Evolutionary conservation across 768 basidiomycete genomes (phyloP), one percentile per base, ranked within the genome.

Genomic region (Clavulina sp.): DNA sequence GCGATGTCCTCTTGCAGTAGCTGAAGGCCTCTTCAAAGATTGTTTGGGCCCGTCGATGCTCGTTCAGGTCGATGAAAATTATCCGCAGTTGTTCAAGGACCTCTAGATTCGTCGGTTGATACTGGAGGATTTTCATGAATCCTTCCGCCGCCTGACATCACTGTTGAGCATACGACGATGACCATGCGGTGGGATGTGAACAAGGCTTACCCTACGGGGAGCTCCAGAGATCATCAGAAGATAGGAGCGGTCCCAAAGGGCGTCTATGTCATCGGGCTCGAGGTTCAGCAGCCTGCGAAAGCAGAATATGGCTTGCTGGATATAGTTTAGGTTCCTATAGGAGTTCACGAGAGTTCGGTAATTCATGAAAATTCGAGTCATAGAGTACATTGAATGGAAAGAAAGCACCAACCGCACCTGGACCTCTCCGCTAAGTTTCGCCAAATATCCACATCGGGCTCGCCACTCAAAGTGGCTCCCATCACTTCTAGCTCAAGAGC

Each of bases 291-390:
- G 76, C 61, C 95, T 92, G 0, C 81, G 72, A 61, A 84, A 86
- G 61, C 93, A 97, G 61, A 96, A 96, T 32, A 95, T 63, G 2
- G 88, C 86, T 64, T 96, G 89, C 53, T 89, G 83, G 41, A 77
- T 73, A 54, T 77, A 78, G 1, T 82, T 84, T 24, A 78, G 62
- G 13, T 77, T 77, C 57, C 87, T 80, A 54, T 0, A 48, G 7
- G 32, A n/a, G n/a, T n/a, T n/a, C n/a, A n/a, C n/a, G n/a, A n/a
- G n/a, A n/a, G n/a, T n/a, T n/a, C n/a, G n/a, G n/a, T n/a, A n/a
- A n/a, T n/a, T n/a, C n/a, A n/a, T 5, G 13, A 5, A 50, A 43
- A 41, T 21, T 33, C 33, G 26, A 52, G 30, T n/a, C 40, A 41
- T n/a, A n/a, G 32, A 16, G 24, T 7, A 18, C 18, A 24, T 33